These are phyloP conservation scores for Chalaropsis thielavioides DNA, from an alignment of 2,329 filamentous ascomycete genomes.

Conservation along the genomic window DNA sequence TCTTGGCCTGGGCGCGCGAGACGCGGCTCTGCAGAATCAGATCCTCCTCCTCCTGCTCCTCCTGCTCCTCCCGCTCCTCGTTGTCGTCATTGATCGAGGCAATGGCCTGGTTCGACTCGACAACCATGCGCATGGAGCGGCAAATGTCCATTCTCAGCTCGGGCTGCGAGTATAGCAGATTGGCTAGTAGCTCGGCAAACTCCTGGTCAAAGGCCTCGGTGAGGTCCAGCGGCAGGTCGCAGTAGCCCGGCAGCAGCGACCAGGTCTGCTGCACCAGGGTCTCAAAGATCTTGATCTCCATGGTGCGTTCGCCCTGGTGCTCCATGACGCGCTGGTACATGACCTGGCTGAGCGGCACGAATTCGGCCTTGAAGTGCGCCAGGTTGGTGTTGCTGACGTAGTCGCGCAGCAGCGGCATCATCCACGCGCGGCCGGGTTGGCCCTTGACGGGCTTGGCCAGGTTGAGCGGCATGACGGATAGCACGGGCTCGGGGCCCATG, in stretches of 20 bases:
- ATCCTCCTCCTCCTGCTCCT: conserved; percentile 47
- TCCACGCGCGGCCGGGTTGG: conserved; percentile 79
- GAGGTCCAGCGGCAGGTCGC: conserved; percentile 75
- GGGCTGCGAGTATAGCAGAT: conserved; percentile 82
- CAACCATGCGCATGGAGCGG: conserved; percentile 67
- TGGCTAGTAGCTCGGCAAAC: conserved; percentile 83
- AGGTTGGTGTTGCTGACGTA: conserved; percentile 80
- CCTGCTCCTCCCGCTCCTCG: conserved; percentile 42
- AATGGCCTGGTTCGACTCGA: conserved; percentile 83
- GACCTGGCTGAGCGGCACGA: conserved; percentile 76
- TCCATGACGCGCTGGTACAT: conserved; percentile 84
- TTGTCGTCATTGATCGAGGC: conserved; percentile 52
- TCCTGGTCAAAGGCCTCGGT: conserved; percentile 62
- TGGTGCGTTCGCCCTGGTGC: conserved; percentile 71
- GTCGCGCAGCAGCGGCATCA: conserved; percentile 81
- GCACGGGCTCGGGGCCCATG: conserved; percentile 76
- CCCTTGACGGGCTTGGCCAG: conserved; percentile 61
- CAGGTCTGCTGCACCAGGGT: conserved; percentile 92
- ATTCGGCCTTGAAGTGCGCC: conserved; percentile 67
- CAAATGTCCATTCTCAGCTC: conserved; percentile 80
- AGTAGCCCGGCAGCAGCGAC: conserved; percentile 88
- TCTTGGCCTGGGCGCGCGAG: conserved; percentile 56
- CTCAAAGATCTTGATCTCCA: conserved; percentile 96
- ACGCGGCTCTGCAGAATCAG: conserved; percentile 66
- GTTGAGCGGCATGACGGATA: conserved; percentile 74